Base-by-base conservation (phyloP, 164 flowering plant genomes). In the Chimonanthus praecox region DNA sequence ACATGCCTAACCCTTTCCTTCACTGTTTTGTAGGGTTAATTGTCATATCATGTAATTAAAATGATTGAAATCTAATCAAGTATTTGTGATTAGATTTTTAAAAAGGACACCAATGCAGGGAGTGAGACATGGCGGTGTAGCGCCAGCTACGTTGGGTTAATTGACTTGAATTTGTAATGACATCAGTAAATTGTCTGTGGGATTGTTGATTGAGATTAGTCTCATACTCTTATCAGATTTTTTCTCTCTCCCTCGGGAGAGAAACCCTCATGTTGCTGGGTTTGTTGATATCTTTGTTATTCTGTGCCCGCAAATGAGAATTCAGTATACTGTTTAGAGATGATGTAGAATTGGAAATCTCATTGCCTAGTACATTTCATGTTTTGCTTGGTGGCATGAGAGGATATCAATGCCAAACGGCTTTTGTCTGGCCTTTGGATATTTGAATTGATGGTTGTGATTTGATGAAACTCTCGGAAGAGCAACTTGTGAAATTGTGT, bases 21-120 rank as follows among this genome's bases (percentile, higher is more conserved):
- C 68, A 43, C 18, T 16, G 5, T 66, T 66, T 45, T 66, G 47
- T n/a, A 66, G 48, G 43, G 21, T 68, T 48, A 9, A 68, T 13
- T 16, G 20, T 10, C n/a, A 13, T 49, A 48, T 20, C 54, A 49
- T 68, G 54, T 68, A 68, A 68, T 48, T 68, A 68, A 48, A 68
- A 44, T 66, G 6, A 21, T 63, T 63, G 60, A 54, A 54, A 63
- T 46, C 48, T 66, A 54, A 54, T 66, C 68, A 7, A 44, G 13
- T 44, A 66, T 66, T 45, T 66, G 49, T 66, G 68, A 66, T 66
- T 66, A 66, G 68, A 63, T 20, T 63, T 20, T 63, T 13, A 8
- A 20, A 44, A 63, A 63, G 21, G 44, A 63, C 44, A 63, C 33
- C 66, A 33, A 33, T 33, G 44, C 66, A 63, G 44, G 44, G 9